Base-by-base conservation (phyloP, 2,329 filamentous ascomycete genomes). In the Colletotrichum liriopes region DNA sequence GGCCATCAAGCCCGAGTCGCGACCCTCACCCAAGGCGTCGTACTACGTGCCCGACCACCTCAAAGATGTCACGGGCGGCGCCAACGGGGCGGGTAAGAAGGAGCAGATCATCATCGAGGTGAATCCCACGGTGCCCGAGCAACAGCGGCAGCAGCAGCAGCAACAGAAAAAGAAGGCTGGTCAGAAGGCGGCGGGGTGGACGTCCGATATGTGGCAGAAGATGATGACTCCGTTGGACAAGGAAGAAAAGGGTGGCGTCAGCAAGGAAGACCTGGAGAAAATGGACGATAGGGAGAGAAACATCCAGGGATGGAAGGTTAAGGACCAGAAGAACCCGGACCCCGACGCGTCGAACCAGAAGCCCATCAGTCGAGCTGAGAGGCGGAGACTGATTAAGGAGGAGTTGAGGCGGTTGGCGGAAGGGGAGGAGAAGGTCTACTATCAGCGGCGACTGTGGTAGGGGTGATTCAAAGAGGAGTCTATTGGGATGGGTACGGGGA, bases 1-100 rank as follows among this genome's bases (percentile, higher is more conserved):
- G 67, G 93, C 93, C 23, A 92, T 98, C 77, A 88, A 88, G 75
- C 88, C 86, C 62, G 79, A 86, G 16, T 41, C 65, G 32, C 83
- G 78, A 11, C 83, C 86, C 7, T 84, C 84, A 1, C 86, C 86
- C 7, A 84, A 86, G 71, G 82, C 86, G 55, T 72, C 69, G 45
- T 72, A 72, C 65, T 86, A 86, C 77, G 79, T 89, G 1, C 87
- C 88, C 0, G 86, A 88, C 70, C 83, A 84, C 32, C 88, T 89
- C 78, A 82, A 83, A 68, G 75, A 85, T 6, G 77, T 87, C 1
- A 77, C 83, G 3, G 71, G 85, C 39, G 43, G 35, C 29, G 45
- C 26, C 32, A 37, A 51, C 54, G 59, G n/a, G 51, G 54, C 45
- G 18, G 58, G 29, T 20, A 75, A 70, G 35, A 55, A 73, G 66